These are phyloP conservation scores for Holtermannia corniformis DNA, from an alignment of 768 basidiomycete genomes.

Conservation along the genomic window DNA sequence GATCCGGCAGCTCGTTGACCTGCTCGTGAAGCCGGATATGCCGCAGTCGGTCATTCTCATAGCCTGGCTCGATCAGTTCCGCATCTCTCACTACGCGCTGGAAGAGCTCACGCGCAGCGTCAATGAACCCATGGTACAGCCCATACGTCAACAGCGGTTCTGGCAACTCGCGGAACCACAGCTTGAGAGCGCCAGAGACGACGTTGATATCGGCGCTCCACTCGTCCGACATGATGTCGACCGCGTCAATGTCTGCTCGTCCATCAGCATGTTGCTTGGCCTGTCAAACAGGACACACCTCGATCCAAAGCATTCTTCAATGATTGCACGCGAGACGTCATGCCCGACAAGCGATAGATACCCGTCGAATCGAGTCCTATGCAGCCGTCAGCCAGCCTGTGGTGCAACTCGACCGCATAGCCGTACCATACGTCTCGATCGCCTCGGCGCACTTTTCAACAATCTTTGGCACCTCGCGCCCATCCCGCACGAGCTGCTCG, in stretches of 20 bases:
- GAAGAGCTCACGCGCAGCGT: slow-evolving; percentile 71
- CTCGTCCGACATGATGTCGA: slow-evolving; percentile 78
- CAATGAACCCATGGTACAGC: slow-evolving; percentile 86
- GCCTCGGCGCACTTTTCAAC: slow-evolving; percentile 80
- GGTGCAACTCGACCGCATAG: background rate
- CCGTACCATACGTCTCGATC: slow-evolving; percentile 75
- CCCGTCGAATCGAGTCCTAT: slow-evolving; percentile 60
- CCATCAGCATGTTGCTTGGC: background rate
- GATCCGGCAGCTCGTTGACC: slow-evolving; percentile 93
- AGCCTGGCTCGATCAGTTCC: slow-evolving; percentile 16
- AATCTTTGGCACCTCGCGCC: slow-evolving; percentile 76
- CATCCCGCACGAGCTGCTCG: slow-evolving; percentile 88
- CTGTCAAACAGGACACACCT: slow-evolving; percentile 48
- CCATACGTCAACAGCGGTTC: slow-evolving; percentile 77
- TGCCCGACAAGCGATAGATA: slow-evolving; percentile 88
- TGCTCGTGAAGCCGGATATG: slow-evolving; percentile 95
- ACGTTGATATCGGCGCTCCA: slow-evolving; percentile 94
- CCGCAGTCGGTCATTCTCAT: slow-evolving; percentile 83
- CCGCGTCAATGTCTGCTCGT: slow-evolving; percentile 63
- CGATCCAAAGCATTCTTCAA: slow-evolving; percentile 76
- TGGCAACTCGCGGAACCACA: slow-evolving; percentile 93
- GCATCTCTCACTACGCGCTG: background rate
- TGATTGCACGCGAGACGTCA: slow-evolving; percentile 70
- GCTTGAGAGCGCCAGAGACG: slow-evolving; percentile 84
- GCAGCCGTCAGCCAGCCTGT: background rate